These are phyloP conservation scores for Gossypium davidsonii DNA, from an alignment of 441 rosid species.

Conservation along the genomic window DNA sequence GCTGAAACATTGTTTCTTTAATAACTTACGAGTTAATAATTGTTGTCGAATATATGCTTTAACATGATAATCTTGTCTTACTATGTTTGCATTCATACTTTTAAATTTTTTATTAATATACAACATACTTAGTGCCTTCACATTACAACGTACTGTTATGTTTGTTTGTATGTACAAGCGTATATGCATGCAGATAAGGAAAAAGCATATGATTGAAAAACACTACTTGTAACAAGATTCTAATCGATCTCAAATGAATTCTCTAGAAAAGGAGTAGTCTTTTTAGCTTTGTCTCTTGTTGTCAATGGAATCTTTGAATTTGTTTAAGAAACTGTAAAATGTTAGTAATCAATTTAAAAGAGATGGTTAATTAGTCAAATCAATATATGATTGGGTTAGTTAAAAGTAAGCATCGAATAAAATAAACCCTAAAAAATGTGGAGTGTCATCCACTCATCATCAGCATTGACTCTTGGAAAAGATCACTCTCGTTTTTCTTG, in stretches of 20 bases:
- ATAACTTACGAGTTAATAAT: background rate
- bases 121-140: background rate
- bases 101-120: background rate
- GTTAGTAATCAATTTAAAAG: slow-evolving; percentile 4
- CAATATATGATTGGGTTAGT: slow-evolving; percentile 13
- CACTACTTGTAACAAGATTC: slow-evolving; percentile 1
- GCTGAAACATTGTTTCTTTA: too few relatives aligned
- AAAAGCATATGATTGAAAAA: background rate
- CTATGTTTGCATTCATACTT: background rate
- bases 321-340: background rate
- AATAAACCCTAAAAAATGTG: slow-evolving; percentile 9
- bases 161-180: background rate
- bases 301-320: slow-evolving; percentile 21
- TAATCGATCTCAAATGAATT: background rate
- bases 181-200: background rate
- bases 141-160: background rate
- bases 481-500: background rate
- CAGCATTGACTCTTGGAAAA: slow-evolving; percentile 28
- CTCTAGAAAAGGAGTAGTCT: background rate
- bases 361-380: background rate
- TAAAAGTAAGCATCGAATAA: background rate
- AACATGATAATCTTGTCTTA: background rate
- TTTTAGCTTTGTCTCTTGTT: slow-evolving; percentile 15
- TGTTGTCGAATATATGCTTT: background rate
- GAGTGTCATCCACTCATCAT: slow-evolving; percentile 27